Base-by-base conservation (phyloP, 805 yeast species). In the Suhomyces prunicola region DNA sequence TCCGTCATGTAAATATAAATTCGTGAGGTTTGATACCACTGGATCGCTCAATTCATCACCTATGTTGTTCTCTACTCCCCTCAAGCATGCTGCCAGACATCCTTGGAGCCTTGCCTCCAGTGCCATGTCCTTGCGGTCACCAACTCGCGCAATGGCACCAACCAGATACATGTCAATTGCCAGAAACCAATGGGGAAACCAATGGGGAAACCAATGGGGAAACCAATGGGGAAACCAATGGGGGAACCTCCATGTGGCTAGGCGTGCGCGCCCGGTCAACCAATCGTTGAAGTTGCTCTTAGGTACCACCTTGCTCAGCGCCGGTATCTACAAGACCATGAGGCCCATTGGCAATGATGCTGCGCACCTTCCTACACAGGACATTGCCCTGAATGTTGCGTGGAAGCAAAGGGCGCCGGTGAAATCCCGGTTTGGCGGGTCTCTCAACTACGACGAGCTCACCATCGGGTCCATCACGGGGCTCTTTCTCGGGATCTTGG, bases 401-500 rank as follows among this genome's bases (percentile, higher is more conserved):
- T 47, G 22, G 13, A 35, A 35, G 33, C 13, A n/a, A 6, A 47
- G 23, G 31, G 13, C n/a, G 44, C 49, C 49, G 12, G 42, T 36
- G 17, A 46, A 56, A 46, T 59, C 68, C 8, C 59, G 66, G 22
- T 59, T 81, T 50, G 73, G 73, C n/a, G 80, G 80, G 0, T 72
- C 71, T 52, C 68, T 85, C 57, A 80, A 82, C 67, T 86, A 85
- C 62, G 79, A 79, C 59, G 87, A 86, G 60, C 70, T 86, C 60
- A 77, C 88, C 13, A 67, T 83, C 53, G 90, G 90, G 5, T 82
- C 87, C 1, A 71, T 85, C 61, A 71, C 82, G 6, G 90, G 90
- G 0, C 70, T 85, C 52, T 72, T 81, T 35, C 58, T 80, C 49
- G 90, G 90, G 0, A 71, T 82, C 22, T 69, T 85, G 31, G 76